These are phyloP conservation scores for Agrocybe praecox DNA, from an alignment of 768 basidiomycete species.

Conservation along the genomic window DNA sequence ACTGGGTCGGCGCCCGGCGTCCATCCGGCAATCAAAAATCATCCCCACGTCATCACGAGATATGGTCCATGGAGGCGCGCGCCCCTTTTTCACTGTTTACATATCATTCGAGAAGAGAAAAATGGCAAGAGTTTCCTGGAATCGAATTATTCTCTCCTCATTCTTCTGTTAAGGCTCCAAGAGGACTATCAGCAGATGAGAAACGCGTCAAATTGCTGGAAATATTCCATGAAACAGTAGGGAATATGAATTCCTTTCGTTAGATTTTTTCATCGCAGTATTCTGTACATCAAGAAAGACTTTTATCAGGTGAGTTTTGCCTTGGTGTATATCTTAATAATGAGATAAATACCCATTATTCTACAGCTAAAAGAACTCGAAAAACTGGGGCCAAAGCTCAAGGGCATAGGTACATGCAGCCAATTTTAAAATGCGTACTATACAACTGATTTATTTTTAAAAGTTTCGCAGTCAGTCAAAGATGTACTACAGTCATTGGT, in stretches of 20 bases:
- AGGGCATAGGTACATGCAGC: slow-evolving; percentile 73
- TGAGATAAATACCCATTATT: neutral
- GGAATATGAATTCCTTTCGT: slow-evolving; percentile 1
- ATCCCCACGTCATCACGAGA: neutral
- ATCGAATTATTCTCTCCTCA: neutral
- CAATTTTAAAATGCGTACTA: neutral
- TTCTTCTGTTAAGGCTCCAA: slow-evolving; percentile 54
- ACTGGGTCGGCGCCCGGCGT: too few relatives aligned
- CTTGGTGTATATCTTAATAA: neutral
- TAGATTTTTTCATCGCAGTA: neutral
- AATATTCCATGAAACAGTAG: slow-evolving; percentile 91
- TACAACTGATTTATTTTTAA: neutral
- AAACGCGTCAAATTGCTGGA: slow-evolving; percentile 88
- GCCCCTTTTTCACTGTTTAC: neutral
- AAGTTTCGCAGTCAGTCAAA: slow-evolving; percentile 90
- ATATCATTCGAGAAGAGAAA: neutral
- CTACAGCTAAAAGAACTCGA: slow-evolving; percentile 87
- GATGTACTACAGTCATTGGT: slow-evolving; percentile 88
- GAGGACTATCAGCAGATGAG: slow-evolving; percentile 88
- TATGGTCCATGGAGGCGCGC: neutral
- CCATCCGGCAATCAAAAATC: neutral
- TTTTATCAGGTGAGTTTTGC: slow-evolving; percentile 25
- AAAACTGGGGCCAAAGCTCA: slow-evolving; percentile 85
- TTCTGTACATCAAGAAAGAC: slow-evolving; percentile 18
- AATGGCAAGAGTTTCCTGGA: slow-evolving; percentile 4